Evolutionary conservation across 2,329 filamentous ascomycete species (phyloP).

Genomic region (Ophiocordyceps camponoti-saundersi): DNA sequence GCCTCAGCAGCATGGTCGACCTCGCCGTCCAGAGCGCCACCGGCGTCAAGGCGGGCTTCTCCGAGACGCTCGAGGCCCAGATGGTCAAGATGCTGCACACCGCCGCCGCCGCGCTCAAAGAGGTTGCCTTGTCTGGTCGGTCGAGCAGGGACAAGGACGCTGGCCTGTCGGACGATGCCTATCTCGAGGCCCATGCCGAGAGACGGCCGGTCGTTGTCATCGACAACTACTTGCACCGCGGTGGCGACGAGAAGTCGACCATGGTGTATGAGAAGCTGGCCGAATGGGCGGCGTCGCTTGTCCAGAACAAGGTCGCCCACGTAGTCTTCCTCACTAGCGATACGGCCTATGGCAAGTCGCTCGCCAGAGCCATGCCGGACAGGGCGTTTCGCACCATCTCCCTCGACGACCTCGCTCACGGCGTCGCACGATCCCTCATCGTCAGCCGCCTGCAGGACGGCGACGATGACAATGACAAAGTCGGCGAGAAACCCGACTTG

Average conservation of each 20-base stretch:
- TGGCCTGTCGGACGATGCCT: conserved; percentile 64
- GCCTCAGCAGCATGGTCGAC: conserved; percentile 79
- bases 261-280: conserved; percentile 66
- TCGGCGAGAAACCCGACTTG: conserved; percentile 27
- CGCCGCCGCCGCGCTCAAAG: conserved; percentile 60
- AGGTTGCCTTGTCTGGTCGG: conserved; percentile 54
- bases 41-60: conserved; percentile 86
- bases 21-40: conserved; percentile 87
- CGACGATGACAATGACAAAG: conserved; percentile 11
- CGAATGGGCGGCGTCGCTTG: conserved; percentile 78
- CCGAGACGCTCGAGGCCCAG: conserved; percentile 79
- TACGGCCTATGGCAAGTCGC: conserved; percentile 69
- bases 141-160: conserved; percentile 59
- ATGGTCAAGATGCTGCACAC: conserved; percentile 80
- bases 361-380: conserved; percentile 77
- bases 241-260: conserved; percentile 30
- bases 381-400: conserved; percentile 77
- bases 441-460: conserved; percentile 55
- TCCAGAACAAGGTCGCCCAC: conserved; percentile 78
- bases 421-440: conserved; percentile 83
- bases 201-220: conserved; percentile 69
- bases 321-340: conserved; percentile 91
- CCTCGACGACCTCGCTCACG: conserved; percentile 70
- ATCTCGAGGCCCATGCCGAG: conserved; percentile 78
- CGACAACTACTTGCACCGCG: conserved; percentile 81